Base-by-base conservation (phyloP, 352 stramenopile genomes). In the Phytophthora sansomeana region DNA sequence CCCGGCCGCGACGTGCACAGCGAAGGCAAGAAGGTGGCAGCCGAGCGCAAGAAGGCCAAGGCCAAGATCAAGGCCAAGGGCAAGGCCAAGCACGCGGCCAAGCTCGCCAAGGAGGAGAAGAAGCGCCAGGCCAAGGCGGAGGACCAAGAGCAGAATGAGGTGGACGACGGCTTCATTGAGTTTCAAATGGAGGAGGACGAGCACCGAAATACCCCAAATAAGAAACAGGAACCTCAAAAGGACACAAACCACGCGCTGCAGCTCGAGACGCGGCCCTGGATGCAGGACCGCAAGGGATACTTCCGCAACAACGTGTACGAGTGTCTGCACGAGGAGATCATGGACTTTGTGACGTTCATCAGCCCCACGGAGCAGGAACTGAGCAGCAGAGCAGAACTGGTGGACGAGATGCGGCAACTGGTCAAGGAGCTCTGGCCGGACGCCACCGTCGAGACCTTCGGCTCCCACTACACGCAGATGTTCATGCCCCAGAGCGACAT, bases 291-390 rank as follows among this genome's bases (percentile, higher is more conserved):
- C 59, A 74, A 66, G 39, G 77, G 83, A 5, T 95, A 92, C 57
- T 76, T 67, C 39, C 58, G 83, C 55, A 63, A 55, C 32, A 95
- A 95, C 44, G 67, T 94, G 29, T 95, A 98, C 48, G 72, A 97
- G 36, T 83, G 80, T 60, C 76, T 99, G 8, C 96, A 99, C 74
- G 95, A 99, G 58, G 96, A 99, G 83, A 98, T 99, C 67, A 89
- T 98, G 53, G 86, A 96, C 52, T 99, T 99, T 89, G 83, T 91
- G 33, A 77, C 78, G 19, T 89, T 98, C 33, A 93, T 98, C 72
- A 91, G 89, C 63, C 94, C 93, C 8, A 91, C 81, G 0, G 42
- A 74, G 8, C 74, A 93, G 2, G 96, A 99, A 63, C 63, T 94
- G 19, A 63, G 71, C 44, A 57, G 77, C 42, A 78, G 95, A 19